Base-by-base conservation (phyloP, 352 stramenopile species). In the Globisporangium echinulatum region DNA sequence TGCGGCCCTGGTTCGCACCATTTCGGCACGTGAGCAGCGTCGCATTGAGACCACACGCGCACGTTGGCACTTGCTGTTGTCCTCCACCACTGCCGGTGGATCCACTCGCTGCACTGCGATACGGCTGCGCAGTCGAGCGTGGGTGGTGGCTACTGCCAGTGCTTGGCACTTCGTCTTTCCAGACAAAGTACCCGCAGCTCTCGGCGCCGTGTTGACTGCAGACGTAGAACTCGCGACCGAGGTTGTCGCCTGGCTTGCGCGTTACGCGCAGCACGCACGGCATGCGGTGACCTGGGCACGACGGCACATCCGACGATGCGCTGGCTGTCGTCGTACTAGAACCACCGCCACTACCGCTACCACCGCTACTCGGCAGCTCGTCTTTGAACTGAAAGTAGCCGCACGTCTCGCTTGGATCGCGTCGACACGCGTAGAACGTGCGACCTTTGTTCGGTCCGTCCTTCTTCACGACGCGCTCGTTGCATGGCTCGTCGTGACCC, bases 171-270 rank as follows among this genome's bases (percentile, higher is more conserved):
- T 98, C 91, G 52, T 97, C 92, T 37, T 91, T 93, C 94, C 94
- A 98, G 68, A 90, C 69, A 69, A 98, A 98, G 67, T 82, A 92
- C 54, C 89, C 86, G 59, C 86, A 94, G 56, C 83, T 90, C 15
- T 96, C 86, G 37, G 67, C 66, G 36, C 68, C 75, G 2, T 87
- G 79, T 15, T 86, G 79, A 7, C 79, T 84, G 70, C 94, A 98
- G 11, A 81, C 77, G 68, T 91, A 98, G 72, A 98, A 98, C 63
- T 97, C 87, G n/a, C 92, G 81, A 54, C 91, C 87, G 53, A 91
- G 84, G 64, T 98, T 98, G 5, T 71, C 67, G 33, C 79, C 71
- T 38, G 59, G 46, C 64, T 88, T 84, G 61, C 67, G 54, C 33
- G 68, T 75, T 51, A 58, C 83, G 49, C 81, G 77, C 11, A 74